Base-by-base conservation (phyloP, 306 rosid species). In the Mucuna pruriens region DNA sequence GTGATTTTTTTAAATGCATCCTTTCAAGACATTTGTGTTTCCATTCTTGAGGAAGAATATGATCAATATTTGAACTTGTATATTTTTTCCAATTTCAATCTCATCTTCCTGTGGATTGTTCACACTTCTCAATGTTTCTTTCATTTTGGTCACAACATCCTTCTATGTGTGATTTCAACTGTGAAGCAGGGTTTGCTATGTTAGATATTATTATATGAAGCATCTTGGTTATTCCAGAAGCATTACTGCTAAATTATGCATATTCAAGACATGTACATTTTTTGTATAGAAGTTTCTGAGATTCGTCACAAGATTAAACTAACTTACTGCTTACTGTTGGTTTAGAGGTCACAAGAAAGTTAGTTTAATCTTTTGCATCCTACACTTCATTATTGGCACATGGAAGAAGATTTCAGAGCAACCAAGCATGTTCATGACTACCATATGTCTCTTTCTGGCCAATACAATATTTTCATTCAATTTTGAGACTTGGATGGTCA, bases 401-500 rank as follows among this genome's bases (percentile, higher is more conserved):
- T 91, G 92, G 94, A 95, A 88, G 97, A 93, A 89, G 89, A 64
- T 90, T 69, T 25, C 71, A 22, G 81, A 83, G 61, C 90, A 83
- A 84, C 91, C 90, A 33, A 93, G 92, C 84, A 52, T 93, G 77
- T 85, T 89, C 80, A 75, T 85, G 79, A 84, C 91, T 33, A 85
- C 89, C 80, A 83, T 85, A 75, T 92, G 85, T 77, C 89, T 92
- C 86, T 88, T 94, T 44, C 86, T 93, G 80, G 80, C 97, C 42
- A 84, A 84, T 87, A 86, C 92, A 17, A 84, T 89, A 84, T 93
- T 88, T 81, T 95, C 94, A 10, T 87, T 93, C 84, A 85, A 92
- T 84, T 95, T 93, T 29, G 94, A 93, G 92, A 85, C 90, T 9
- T 91, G 94, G 99, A 90, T 95, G 98, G 92, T 91, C 36, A 82